Conservation (phyloP, 306 rosid genomes). For the Urtica urens region DNA sequence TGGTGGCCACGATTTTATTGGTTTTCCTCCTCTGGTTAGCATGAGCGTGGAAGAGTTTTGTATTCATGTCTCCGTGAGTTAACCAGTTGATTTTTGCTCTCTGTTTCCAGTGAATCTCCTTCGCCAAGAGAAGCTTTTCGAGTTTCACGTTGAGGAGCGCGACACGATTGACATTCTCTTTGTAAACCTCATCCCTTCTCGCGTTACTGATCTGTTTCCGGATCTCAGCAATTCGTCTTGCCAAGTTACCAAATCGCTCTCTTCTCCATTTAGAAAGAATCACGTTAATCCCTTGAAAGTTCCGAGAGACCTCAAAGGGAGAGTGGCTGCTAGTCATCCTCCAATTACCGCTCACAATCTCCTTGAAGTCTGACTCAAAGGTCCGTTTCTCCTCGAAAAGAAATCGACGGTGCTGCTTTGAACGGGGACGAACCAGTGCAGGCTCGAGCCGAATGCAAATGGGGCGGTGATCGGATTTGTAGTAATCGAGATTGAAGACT, state of each 20-base stretch:
- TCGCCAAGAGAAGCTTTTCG: neutral
- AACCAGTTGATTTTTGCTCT: neutral
- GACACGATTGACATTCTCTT: neutral
- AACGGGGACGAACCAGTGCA: neutral
- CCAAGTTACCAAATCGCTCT: neutral
- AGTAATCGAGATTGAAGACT: no score
- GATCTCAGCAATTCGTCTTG: neutral
- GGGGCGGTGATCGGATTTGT: neutral
- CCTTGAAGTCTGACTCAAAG: neutral
- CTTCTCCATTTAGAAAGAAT: neutral
- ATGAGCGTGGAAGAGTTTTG: conserved; percentile 1
- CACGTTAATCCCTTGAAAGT: no score
- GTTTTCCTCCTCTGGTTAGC: neutral
- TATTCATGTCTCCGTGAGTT: neutral
- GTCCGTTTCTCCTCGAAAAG: neutral
- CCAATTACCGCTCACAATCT: neutral
- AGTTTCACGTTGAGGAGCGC: neutral
- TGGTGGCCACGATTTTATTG: neutral
- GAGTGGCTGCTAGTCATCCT: neutral
- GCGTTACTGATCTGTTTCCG: neutral
- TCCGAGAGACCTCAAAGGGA: neutral
- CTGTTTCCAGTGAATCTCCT: conserved; percentile 1
- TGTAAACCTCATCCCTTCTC: neutral
- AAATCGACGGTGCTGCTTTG: neutral
- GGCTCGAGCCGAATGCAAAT: neutral